Conservation (phyloP, 2,329 filamentous ascomycete species). For the Ophiostoma triangulosporum region DNA sequence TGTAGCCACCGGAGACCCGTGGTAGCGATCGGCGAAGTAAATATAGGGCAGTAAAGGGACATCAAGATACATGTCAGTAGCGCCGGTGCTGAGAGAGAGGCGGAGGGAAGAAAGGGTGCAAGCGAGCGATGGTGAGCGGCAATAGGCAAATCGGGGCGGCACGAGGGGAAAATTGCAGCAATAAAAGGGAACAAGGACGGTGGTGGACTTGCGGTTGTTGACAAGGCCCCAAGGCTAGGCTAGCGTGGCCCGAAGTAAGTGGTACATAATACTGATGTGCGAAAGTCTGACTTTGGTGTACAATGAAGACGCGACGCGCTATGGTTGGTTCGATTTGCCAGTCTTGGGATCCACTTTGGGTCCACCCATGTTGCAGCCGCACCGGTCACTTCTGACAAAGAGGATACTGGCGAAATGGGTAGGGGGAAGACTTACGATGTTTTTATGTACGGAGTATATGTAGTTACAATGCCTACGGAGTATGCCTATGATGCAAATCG, state of each 20-base stretch:
- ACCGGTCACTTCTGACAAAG: neutral
- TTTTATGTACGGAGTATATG: too few relatives aligned
- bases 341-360: neutral
- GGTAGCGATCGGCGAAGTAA: neutral
- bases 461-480: too few relatives aligned
- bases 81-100: neutral
- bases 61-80: neutral
- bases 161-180: neutral
- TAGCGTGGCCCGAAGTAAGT: neutral
- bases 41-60: neutral
- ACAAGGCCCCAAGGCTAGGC: slow-evolving; percentile 1
- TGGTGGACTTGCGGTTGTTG: neutral
- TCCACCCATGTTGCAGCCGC: neutral
- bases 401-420: neutral
- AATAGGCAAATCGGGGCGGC: neutral
- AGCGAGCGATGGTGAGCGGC: neutral
- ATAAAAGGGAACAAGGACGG: neutral
- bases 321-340: neutral
- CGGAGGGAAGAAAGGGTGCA: neutral
- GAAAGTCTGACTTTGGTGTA: neutral
- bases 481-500: too few relatives aligned
- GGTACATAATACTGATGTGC: too few relatives aligned
- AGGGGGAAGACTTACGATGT: neutral
- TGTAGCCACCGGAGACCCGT: neutral
- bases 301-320: neutral